Evolutionary conservation across 805 yeast genomes (phyloP), one percentile per base, ranked within the genome.

Genomic region (Yarrowia alimentaria): DNA sequence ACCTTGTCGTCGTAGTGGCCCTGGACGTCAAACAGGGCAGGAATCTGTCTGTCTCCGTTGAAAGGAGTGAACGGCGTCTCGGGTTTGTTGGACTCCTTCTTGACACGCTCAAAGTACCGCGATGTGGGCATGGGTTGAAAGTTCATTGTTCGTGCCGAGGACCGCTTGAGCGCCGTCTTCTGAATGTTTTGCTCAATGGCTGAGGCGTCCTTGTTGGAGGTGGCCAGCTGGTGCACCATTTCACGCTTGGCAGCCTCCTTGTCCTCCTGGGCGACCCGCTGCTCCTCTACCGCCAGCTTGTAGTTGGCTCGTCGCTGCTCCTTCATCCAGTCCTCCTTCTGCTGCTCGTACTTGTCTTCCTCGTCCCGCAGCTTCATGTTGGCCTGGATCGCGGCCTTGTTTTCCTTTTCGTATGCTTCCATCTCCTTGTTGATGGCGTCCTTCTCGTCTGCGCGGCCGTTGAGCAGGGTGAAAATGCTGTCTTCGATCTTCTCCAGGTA

Each of bases 41-140:
- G 66, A 6, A 69, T 55, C 53, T 83, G 81, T 55, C 93, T 74
- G 67, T 91, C 98, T 35, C 97, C 97, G 61, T 83, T 81, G 68
- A 91, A 91, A 7, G 98, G 98, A 9, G 98, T 89, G 65, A 90
- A 91, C 13, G 98, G 98, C 5, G 75, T 69, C 12, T 63, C 57
- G 17, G 58, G 54, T 35, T 55, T 64, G 60, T 37, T 60, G 33
- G 49, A 61, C 60, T 56, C 68, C 53, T 69, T 75, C 56, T 73
- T 77, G 35, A 80, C 68, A 56, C 78, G 80, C 54, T 77, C 37
- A 30, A 43, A 43, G 47, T 40, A 40, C 17, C 50, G 28, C 7
- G 50, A 31, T 4, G 35, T 43, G 16, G 50, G 50, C 37, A 43
- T 43, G 29, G 50, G 50, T 22, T 31, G 50, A 22, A 43, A 43